Base-by-base conservation (phyloP, 306 rosid genomes). In the Calophaca sinica region DNA sequence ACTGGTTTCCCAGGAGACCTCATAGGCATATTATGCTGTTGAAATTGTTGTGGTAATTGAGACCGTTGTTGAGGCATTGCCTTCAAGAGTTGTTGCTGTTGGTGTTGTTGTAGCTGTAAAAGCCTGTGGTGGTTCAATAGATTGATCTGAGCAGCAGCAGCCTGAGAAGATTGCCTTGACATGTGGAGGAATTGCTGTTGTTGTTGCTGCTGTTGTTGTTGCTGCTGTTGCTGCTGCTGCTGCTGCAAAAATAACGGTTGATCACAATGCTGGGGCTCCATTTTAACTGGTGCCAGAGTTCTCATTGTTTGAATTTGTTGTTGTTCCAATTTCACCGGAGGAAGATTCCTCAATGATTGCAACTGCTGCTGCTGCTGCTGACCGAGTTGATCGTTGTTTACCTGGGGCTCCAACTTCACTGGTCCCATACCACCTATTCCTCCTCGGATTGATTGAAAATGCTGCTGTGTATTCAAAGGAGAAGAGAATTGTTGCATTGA, bases 91-190 rank as follows among this genome's bases (percentile, higher is more conserved):
- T 93, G 89, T 61, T 93, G 98, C 55, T 94, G 97, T 79, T 91
- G 97, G 33, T 91, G 97, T 50, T 89, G 97, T 50, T 93, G 98
- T 12, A 91, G 28, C 77, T 94, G 98, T 55, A 91, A 59, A 42
- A 86, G 59, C 77, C 96, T 88, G 75, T 94, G 98, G 8, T 94
- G 97, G 33, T 92, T 87, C 89, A 94, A 62, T 57, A 88, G 81
- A 82, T 88, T 94, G 7, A 94, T 87, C 77, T 94, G 98, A 67
- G 98, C 96, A 51, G 94, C 97, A 42, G 98, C 83, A 66, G 90
- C 90, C 72, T 94, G 98, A 78, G 98, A 79, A 28, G 97, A 54
- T 61, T 91, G 98, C 80, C 91, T 87, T 28, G 98, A 89, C 96
- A 94, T 86, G 65, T 89, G 96, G 61, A 94, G 89, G 70, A 94